Percentiles rank a stretch among this genome's conserved stretches.
Evolutionary conservation across 495 filamentous ascomycete species (phyloP).

Genomic region (Stereocaulon alpinum): DNA sequence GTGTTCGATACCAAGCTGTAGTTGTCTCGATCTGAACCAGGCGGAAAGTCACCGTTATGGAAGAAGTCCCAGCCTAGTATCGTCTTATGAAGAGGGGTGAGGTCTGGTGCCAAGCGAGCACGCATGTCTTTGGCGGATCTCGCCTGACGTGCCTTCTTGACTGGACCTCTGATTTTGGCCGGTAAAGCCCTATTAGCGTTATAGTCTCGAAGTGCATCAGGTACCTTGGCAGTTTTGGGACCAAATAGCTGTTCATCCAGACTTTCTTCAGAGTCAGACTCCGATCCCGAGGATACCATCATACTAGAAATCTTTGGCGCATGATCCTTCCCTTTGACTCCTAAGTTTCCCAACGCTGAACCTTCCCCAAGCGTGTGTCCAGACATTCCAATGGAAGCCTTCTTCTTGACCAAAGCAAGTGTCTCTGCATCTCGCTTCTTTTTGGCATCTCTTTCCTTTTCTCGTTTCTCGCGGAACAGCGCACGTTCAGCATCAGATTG

Average conservation of each 20-base stretch:
- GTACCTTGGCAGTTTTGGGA: slow-evolving; percentile 29
- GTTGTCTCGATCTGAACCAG: slow-evolving; percentile 51
- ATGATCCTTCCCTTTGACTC: slow-evolving; percentile 73
- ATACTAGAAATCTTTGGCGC: slow-evolving; percentile 61
- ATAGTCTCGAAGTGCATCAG: slow-evolving; percentile 40
- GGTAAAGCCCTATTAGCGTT: slow-evolving; percentile 45
- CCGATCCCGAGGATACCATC: slow-evolving; percentile 68
- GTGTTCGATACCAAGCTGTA: slow-evolving; percentile 65
- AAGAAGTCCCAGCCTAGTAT: slow-evolving; percentile 93
- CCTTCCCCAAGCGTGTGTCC: slow-evolving; percentile 60
- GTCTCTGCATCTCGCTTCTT: slow-evolving; percentile 57
- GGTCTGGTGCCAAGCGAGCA: slow-evolving; percentile 79
- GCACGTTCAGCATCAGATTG: slow-evolving; percentile 32
- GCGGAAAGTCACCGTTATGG: slow-evolving; percentile 72
- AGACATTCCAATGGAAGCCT: slow-evolving; percentile 41
- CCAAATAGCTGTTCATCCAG: slow-evolving; percentile 53
- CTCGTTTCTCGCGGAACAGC: slow-evolving; percentile 57
- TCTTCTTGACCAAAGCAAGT: slow-evolving; percentile 53
- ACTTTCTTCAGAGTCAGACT: slow-evolving; percentile 66
- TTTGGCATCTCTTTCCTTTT: slow-evolving; percentile 63
- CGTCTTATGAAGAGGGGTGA: slow-evolving; percentile 70
- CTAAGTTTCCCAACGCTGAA: slow-evolving; percentile 65
- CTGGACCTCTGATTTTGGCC: slow-evolving; percentile 47
- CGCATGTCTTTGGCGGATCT: slow-evolving; percentile 87
- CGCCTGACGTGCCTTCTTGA: slow-evolving; percentile 66